Conservation (phyloP, 305 asterid genomes). For the Petunia hybrid region DNA sequence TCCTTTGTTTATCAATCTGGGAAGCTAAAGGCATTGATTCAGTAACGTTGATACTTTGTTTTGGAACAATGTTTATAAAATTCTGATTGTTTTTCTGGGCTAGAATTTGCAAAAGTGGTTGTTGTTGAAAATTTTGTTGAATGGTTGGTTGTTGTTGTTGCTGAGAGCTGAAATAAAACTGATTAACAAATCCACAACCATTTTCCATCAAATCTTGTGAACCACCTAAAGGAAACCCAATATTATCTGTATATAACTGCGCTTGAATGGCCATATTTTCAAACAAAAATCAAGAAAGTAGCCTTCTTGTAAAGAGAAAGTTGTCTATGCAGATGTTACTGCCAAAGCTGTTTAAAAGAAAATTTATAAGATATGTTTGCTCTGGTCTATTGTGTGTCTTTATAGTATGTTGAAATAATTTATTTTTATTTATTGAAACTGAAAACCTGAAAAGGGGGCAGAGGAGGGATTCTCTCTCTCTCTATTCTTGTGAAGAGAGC, state of each 20-base stretch:
- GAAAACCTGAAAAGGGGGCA: conserved; percentile 37
- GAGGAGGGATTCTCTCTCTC: conserved; percentile 43
- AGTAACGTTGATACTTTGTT: conserved; percentile 23
- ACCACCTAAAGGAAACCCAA: conserved; percentile 38
- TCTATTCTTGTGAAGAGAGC: conserved; percentile 42
- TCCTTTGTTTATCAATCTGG: conserved; percentile 51
- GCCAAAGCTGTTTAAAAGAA: neutral
- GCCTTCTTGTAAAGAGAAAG: too few relatives aligned
- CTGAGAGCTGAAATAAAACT: conserved; percentile 34
- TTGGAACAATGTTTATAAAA: conserved; percentile 12
- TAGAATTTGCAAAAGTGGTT: neutral
- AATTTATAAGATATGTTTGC: neutral
- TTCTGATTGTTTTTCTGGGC: conserved; percentile 28
- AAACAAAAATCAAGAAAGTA: neutral
- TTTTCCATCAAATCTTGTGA: conserved; percentile 54
- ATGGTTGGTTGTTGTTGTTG: conserved; percentile 40
- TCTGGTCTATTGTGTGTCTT: neutral
- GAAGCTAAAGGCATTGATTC: conserved; percentile 31
- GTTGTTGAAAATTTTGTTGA: conserved; percentile 23
- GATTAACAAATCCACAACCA: conserved; percentile 45
- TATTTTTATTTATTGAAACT: conserved; percentile 30
- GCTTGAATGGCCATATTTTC: conserved; percentile 68
- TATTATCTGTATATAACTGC: conserved; percentile 54
- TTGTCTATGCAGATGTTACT: too few relatives aligned
- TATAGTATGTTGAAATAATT: neutral